These are phyloP conservation scores for Cercospora zeina DNA, from an alignment of 2,329 filamentous ascomycete species.

Conservation along the genomic window DNA sequence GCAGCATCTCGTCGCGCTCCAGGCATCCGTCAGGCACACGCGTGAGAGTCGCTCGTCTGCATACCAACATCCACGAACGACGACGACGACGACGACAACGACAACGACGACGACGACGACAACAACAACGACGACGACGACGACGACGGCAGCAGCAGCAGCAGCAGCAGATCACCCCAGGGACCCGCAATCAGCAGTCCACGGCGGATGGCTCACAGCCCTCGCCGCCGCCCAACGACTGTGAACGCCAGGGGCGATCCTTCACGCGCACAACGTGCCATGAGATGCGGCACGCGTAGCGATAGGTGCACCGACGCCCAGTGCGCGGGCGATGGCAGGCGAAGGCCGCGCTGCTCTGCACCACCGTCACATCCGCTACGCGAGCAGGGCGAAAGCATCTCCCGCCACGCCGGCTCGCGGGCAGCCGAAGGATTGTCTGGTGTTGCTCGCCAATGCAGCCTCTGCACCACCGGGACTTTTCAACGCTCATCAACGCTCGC, in stretches of 20 bases:
- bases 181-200: neutral
- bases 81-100: neutral
- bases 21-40: neutral
- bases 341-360: neutral
- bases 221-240: neutral
- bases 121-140: no score
- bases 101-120: no score
- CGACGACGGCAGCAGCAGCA: no score
- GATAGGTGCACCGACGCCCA: neutral
- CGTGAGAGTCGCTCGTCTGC: neutral
- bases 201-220: neutral
- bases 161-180: neutral
- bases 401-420: conserved; percentile 16
- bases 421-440: conserved; percentile 13
- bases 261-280: neutral
- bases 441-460: conserved; percentile 5
- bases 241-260: neutral
- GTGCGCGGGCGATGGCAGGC: neutral
- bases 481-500: no score
- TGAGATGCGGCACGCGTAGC: neutral
- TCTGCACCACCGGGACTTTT: neutral
- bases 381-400: neutral
- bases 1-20: conserved; percentile 17
- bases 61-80: neutral
- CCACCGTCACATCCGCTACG: neutral